phyloP scores from a whole-genome alignment of 352 stramenopile genomes.

The Globisporangium parvum region DNA sequence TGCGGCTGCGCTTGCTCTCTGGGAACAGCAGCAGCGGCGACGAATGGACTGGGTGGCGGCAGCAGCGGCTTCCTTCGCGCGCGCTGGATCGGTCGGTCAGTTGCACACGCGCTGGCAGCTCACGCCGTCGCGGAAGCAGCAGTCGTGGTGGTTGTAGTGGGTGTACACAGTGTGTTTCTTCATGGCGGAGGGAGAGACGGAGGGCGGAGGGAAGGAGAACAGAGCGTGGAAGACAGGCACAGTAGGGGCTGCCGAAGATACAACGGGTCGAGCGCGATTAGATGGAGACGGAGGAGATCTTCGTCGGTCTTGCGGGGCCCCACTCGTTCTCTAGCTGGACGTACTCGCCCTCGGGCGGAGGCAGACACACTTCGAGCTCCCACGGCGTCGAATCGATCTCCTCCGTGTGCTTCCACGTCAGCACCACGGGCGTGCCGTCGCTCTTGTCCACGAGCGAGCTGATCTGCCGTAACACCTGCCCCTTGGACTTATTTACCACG shows the following conservation, averaged over 20 bases:
- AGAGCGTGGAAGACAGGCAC: constrained; percentile 8
- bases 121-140: too few species aligned
- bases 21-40: neutral
- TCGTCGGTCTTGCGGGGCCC: constrained; percentile 69
- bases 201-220: too few species aligned
- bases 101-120: neutral
- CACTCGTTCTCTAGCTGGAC: constrained; percentile 83
- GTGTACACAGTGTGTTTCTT: constrained; percentile 5
- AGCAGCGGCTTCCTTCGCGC: constrained; percentile 9
- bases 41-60: neutral
- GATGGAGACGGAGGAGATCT: constrained; percentile 83
- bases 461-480: constrained; percentile 79
- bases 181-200: neutral
- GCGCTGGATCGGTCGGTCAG: constrained; percentile 3
- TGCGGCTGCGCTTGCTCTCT: neutral
- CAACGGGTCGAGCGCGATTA: constrained; percentile 21
- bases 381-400: constrained; percentile 67
- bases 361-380: constrained; percentile 73
- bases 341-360: constrained; percentile 74
- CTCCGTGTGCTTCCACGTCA: constrained; percentile 83
- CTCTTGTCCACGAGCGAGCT: constrained; percentile 71
- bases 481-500: constrained; percentile 85
- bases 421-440: constrained; percentile 53
- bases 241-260: neutral
- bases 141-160: neutral